Conservation (phyloP, 176 grass and related monocot species). For the Rhynchospora tenuis region DNA sequence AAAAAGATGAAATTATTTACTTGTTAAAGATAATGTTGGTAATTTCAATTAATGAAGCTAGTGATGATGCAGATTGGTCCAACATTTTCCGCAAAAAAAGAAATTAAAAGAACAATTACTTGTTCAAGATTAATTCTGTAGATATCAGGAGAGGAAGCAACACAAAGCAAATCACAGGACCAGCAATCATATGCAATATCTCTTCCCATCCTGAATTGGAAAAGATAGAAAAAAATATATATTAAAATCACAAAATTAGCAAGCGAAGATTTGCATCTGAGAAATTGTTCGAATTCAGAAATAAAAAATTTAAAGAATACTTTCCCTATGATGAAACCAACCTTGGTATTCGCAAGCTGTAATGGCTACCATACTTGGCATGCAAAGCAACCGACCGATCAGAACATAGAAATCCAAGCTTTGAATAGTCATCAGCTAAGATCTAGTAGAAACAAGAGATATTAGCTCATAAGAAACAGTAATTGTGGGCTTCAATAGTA, state of each 20-base stretch:
- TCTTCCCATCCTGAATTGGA: constrained; percentile 81
- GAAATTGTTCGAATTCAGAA: background rate
- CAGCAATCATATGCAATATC: constrained; percentile 90
- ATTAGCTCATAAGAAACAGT: constrained; percentile 23
- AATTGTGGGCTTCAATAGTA: background rate
- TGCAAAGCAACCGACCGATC: constrained; percentile 87
- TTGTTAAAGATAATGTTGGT: constrained; percentile 29
- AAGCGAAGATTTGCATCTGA: background rate
- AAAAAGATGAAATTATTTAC: background rate
- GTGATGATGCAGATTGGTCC: background rate
- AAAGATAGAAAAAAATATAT: constrained; percentile 9
- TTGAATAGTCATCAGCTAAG: constrained; percentile 80
- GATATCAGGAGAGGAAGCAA: constrained; percentile 83
- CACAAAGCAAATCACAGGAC: constrained; percentile 89
- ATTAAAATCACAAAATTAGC: constrained; percentile 4
- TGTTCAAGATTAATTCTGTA: constrained; percentile 97
- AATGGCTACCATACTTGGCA: constrained; percentile 90
- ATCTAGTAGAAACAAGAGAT: constrained; percentile 36
- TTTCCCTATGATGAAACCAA: constrained; percentile 18
- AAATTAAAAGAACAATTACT: constrained; percentile 7
- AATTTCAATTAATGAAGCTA: background rate
- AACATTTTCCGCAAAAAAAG: constrained; percentile 24
- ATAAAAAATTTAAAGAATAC: background rate
- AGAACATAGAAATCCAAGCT: constrained; percentile 81
- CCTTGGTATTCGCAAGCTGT: constrained; percentile 93